Evolutionary conservation across 2,329 filamentous ascomycete genomes (phyloP), one percentile per base, ranked within the genome.

Genomic region (Madurella mycetomatis): DNA sequence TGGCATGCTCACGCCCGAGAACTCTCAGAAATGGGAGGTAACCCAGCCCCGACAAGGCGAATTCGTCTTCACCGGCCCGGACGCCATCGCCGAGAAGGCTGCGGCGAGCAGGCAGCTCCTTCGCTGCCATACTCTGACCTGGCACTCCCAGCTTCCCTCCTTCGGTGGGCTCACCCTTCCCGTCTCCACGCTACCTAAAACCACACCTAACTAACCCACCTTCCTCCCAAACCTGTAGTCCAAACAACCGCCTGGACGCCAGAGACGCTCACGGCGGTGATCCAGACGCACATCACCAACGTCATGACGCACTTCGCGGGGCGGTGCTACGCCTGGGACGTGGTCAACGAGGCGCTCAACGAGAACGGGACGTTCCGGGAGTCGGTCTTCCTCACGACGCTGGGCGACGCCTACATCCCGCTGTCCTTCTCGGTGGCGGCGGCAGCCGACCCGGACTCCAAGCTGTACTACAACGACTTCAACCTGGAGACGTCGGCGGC

Each of bases 1-100:
- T 62, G 81, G 80, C 39, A 74, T 82, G 62, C 70, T 81, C 30
- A 83, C 80, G 0, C 79, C 80, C 0, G 76, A 76, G 41, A 84
- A 84, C 66, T 73, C 74, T 15, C 76, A 80, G 56, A 71, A 77
- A 48, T 85, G 79, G 80, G 74, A 78, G 59, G 69, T 74, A 53
- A 81, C 73, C n/a, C 79, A 85, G 68, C 79, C 80, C 1, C 57
- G 70, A 11, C 73, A 73, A 49, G 72, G 70, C 47, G 65, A 72
- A 47, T 85, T 84, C 70, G 75, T 75, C 61, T 84, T 75, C 64
- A 74, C 73, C 12, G 69, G 73, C 4, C 77, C 77, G 17, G 77
- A 84, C 49, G 61, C 65, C 7, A 66, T 76, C 19, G 61, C 67
- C 41, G 56, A 65, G 17, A 64, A 70, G 44, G 70, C 71, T 9